Evolutionary conservation across 306 rosid genomes (phyloP).

Genomic region (Trifolium pratense): DNA sequence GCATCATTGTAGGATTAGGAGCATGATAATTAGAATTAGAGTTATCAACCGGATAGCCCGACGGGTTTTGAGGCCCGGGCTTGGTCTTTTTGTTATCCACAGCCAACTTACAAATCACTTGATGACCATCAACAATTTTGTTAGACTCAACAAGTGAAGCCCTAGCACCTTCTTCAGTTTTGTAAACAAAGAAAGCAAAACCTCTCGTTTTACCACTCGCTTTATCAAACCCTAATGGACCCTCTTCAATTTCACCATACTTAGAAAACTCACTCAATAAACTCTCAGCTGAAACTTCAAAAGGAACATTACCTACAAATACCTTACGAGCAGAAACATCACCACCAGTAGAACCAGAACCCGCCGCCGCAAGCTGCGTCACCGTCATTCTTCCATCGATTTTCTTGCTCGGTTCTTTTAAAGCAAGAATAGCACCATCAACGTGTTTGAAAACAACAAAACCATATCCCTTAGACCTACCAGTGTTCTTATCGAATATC

Average conservation of each 20-base stretch:
- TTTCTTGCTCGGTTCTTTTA: conserved; percentile 88
- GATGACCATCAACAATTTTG: conserved; percentile 77
- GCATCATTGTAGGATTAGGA: conserved; percentile 16
- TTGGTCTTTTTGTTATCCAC: conserved; percentile 62
- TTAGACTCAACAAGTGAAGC: conserved; percentile 72
- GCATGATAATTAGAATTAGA: conserved; percentile 4
- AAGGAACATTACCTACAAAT: conserved; percentile 86
- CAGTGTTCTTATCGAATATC: conserved; percentile 73
- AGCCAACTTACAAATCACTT: conserved; percentile 75
- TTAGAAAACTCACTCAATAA: conserved; percentile 58
- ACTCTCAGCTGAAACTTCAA: conserved; percentile 74
- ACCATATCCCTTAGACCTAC: conserved; percentile 84
- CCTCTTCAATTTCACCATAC: conserved; percentile 92
- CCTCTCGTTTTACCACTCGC: conserved; percentile 80
- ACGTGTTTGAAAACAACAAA: conserved; percentile 81
- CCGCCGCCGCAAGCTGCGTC: conserved; percentile 84
- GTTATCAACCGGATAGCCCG: conserved; percentile 16
- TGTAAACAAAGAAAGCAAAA: conserved; percentile 82
- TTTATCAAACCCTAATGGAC: conserved; percentile 92
- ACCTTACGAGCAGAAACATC: conserved; percentile 58
- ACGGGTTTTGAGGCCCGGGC: conserved; percentile 32
- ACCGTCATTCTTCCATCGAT: conserved; percentile 91
- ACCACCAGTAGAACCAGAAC: conserved; percentile 32
- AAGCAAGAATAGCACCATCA: conserved; percentile 79
- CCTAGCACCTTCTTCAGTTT: conserved; percentile 76